Conservation (phyloP, 768 basidiomycete genomes). For the Pulveroboletus sp. region DNA sequence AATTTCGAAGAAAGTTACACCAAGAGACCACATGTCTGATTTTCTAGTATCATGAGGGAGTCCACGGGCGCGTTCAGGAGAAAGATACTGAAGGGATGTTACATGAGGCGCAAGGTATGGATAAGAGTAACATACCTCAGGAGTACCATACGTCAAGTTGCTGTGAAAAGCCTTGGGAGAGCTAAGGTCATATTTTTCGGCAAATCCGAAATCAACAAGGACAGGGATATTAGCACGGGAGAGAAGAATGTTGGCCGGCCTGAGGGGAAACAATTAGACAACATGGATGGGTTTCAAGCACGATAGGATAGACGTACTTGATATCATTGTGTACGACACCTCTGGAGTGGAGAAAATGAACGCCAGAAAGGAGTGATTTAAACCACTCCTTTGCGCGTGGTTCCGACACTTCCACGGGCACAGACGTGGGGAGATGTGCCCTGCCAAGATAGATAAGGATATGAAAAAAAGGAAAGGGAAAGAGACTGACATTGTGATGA, state of each 20-base stretch:
- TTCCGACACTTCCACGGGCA: conserved; percentile 88
- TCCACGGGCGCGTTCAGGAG: conserved; percentile 88
- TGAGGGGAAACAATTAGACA: conserved; percentile 25
- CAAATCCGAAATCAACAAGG: conserved; percentile 95
- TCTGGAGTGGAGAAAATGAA: conserved; percentile 79
- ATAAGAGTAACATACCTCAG: conserved; percentile 56
- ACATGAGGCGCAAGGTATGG: not conserved
- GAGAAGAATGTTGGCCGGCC: conserved; percentile 91
- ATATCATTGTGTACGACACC: conserved; percentile 93
- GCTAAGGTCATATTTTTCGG: conserved; percentile 74
- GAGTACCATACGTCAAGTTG: conserved; percentile 86
- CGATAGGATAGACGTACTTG: conserved; percentile 58
- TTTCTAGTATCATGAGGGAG: conserved; percentile 91
- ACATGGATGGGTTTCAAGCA: not conserved
- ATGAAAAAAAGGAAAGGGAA: conserved; percentile 1
- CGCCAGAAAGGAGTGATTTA: conserved; percentile 72
- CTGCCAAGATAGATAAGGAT: conserved; percentile 39
- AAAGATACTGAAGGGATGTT: conserved; percentile 65
- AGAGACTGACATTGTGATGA: conserved; percentile 82
- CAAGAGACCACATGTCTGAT: conserved; percentile 84
- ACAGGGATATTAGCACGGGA: conserved; percentile 77
- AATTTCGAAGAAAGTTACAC: conserved; percentile 93
- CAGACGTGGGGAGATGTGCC: conserved; percentile 81
- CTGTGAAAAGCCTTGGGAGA: conserved; percentile 73
- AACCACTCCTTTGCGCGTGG: conserved; percentile 79